A percentile compares a stretch with the other conserved stretches of the same genome.
phyloP scores from a whole-genome alignment of 2,329 filamentous ascomycete species.

The Claviceps africana region DNA sequence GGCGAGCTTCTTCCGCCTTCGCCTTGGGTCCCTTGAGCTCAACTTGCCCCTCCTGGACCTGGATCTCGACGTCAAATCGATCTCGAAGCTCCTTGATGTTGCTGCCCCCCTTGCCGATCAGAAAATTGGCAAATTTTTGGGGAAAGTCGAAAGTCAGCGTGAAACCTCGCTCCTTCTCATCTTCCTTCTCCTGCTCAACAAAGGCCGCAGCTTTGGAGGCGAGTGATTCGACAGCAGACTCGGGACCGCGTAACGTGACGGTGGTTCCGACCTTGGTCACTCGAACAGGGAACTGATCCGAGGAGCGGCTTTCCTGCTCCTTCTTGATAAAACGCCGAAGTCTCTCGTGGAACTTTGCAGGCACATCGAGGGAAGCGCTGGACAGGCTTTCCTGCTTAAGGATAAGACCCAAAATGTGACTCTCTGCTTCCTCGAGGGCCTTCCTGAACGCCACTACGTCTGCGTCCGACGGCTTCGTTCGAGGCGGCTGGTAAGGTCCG shows the following conservation, averaged over 20 bases:
- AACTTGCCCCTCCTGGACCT: constrained; percentile 86
- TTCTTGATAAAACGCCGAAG: constrained; percentile 50
- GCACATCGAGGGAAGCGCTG: constrained; percentile 40
- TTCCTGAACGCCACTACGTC: constrained; percentile 41
- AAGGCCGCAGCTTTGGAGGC: constrained; percentile 62
- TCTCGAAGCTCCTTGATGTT: constrained; percentile 53
- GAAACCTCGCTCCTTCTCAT: constrained; percentile 87
- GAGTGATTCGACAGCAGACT: constrained; percentile 56
- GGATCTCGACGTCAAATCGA: constrained; percentile 59
- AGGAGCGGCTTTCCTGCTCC: constrained; percentile 43
- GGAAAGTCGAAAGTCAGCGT: constrained; percentile 82
- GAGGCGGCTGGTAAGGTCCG: constrained; percentile 39
- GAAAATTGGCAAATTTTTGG: constrained; percentile 83
- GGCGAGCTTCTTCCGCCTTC: constrained; percentile 77
- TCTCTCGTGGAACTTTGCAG: constrained; percentile 49
- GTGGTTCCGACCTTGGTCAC: constrained; percentile 45
- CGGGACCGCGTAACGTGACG: constrained; percentile 65
- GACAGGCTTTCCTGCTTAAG: constrained; percentile 43
- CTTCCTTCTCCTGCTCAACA: constrained; percentile 74
- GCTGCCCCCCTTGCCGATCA: constrained; percentile 54
- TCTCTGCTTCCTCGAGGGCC: constrained; percentile 39
- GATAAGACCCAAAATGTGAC: constrained; percentile 43
- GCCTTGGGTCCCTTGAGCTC: constrained; percentile 92
- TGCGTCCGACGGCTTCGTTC: constrained; percentile 33
- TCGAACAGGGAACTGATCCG: constrained; percentile 45